phyloP scores from a whole-genome alignment of 106 monocot genomes.

The Dioscorea dumetorum region DNA sequence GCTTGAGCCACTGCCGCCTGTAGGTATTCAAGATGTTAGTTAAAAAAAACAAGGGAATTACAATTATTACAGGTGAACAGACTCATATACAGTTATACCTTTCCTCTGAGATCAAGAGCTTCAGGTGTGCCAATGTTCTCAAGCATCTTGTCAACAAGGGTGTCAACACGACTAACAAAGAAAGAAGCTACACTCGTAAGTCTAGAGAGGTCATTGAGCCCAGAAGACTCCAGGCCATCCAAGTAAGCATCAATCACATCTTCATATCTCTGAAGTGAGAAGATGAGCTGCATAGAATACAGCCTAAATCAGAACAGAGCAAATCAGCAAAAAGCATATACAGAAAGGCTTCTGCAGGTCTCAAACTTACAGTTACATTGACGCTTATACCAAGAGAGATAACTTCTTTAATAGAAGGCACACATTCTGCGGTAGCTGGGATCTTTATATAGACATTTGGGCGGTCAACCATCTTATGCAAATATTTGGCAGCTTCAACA shows the following conservation, averaged over 20 bases:
- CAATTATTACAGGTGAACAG: no score
- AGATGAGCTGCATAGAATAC: slow-evolving; percentile 51
- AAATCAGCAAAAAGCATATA: slow-evolving; percentile 1
- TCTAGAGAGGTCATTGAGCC: slow-evolving; percentile 71
- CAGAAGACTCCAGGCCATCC: slow-evolving; percentile 81
- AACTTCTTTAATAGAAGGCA: slow-evolving; percentile 82
- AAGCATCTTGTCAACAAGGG: slow-evolving; percentile 78
- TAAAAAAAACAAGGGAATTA: no score
- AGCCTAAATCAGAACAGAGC: slow-evolving; percentile 7
- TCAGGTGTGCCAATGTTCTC: slow-evolving; percentile 88
- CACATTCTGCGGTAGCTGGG: slow-evolving; percentile 92
- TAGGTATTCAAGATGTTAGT: neutral
- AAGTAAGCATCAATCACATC: slow-evolving; percentile 94
- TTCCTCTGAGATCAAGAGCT: slow-evolving; percentile 76
- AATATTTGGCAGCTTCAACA: slow-evolving; percentile 85
- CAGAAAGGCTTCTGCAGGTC: neutral
- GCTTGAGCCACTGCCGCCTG: slow-evolving; percentile 96
- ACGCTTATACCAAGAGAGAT: slow-evolving; percentile 80
- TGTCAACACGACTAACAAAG: slow-evolving; percentile 89
- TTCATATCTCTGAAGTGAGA: slow-evolving; percentile 85
- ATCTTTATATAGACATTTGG: slow-evolving; percentile 93
- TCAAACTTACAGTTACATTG: slow-evolving; percentile 80
- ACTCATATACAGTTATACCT: slow-evolving; percentile 29
- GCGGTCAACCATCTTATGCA: slow-evolving; percentile 64
- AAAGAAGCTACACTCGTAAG: slow-evolving; percentile 94